Base-by-base conservation (phyloP, 768 basidiomycete species). In the Austroboletus eburneus region DNA sequence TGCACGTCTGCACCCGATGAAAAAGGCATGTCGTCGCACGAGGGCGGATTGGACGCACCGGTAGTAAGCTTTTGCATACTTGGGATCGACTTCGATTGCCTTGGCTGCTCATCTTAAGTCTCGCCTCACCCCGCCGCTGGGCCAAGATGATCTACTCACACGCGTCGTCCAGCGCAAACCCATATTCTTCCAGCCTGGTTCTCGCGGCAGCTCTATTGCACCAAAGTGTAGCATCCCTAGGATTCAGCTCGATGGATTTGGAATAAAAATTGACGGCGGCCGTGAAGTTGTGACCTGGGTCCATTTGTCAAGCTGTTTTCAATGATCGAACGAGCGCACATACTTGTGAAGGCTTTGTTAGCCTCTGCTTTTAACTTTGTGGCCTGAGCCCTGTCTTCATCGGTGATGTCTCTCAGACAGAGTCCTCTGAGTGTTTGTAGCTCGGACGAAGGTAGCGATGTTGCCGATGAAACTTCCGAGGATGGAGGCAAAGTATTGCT, bases 191-290 rank as follows among this genome's bases (percentile, higher is more conserved):
- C 45, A 98, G 68, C 70, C 90, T 96, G 68, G 94, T 91, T 42
- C 95, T 80, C 13, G 89, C 79, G 67, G 91, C 89, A 2, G 96
- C 92, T 30, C 95, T 79, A 68, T 98, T 98, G 62, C 87, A 93
- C 87, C 90, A 98, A 43, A 95, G 67, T 13, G 91, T 93, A 43
- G 92, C 71, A 57, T 97, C 95, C 45, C 74, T 72, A 0, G 92
- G 93, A 63, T 99, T 93, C 61, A 84, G 78, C 54, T 86, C 82
- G 55, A 98, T 87, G 2, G 95, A 91, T 30, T 82, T 69, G 3
- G 85, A 78, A 65, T 98, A 99, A 30, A 96, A 68, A 33, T 77
- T 74, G 9, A 87, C 83, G 10, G 94, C 91, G 14, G 69, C 64
- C 18, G 76, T 73, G 63, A 93, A 98, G 56, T 88, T 81, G 63